Evolutionary conservation across 23 red algal genomes (phyloP), one percentile per base, ranked within the genome.

Genomic region (Cyanidiococcus yangmingshanensis): DNA sequence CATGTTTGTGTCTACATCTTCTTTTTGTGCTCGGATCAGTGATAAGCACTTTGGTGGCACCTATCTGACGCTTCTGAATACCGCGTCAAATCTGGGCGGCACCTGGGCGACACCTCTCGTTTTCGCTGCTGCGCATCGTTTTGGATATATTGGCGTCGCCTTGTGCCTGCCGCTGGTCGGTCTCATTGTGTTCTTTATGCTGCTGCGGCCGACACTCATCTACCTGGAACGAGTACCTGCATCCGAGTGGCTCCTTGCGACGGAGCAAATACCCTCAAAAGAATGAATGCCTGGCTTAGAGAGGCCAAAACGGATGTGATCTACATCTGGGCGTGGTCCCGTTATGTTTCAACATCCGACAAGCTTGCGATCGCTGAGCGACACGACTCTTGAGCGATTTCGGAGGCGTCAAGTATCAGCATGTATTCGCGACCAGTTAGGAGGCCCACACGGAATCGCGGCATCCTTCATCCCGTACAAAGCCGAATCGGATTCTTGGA

Each of bases 61-160:
- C 27, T 97, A 90, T 68, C 80, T 91, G 26, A 97, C 93, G 1
- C 67, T 97, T 50, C 68, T 97, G 40, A 90, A 90, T 76, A 97
- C 93, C 2, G 59, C 80, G n/a, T 86, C 82, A 2, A 97, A 97
- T 74, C 78, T 91, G 85, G 88, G 93, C 35, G 93, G 93, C 3
- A 89, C 84, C n/a, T 97, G 93, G 93, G 87, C 85, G 18, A 91
- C 87, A 21, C 59, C 82, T 1, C 37, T 91, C 16, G 88, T 79
- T 36, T 87, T 97, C 39, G 85, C 59, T 50, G 74, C 86, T 1
- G 86, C 90, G 1, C 87, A 97, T 34, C 78, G 57, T 40, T 79
- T 91, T 12, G 63, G 63, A 71, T 71, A 71, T 29, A 12, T 71
- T 25, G 16, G n/a, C 7, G 63, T 71, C n/a, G 63, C 63, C 27